Percentiles rank a stretch among this genome's conserved stretches.
These are phyloP conservation scores for Didymella lethalis DNA, from an alignment of 2,329 filamentous ascomycete genomes.

Conservation along the genomic window DNA sequence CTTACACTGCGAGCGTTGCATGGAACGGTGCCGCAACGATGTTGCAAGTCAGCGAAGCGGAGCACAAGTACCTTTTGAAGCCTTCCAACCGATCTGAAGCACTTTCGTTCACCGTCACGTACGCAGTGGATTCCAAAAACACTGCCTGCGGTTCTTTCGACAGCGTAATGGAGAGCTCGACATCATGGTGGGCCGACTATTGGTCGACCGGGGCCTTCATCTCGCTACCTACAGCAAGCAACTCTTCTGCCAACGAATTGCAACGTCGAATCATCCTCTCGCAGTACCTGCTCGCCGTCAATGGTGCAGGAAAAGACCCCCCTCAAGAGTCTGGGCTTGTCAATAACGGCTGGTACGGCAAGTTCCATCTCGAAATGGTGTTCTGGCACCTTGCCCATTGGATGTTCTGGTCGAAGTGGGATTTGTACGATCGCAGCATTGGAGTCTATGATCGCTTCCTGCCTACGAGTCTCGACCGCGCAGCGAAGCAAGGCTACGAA, in stretches of 20 bases:
- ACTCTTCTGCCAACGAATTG: conserved; percentile 57
- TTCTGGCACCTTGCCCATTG: conserved; percentile 64
- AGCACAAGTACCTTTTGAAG: conserved; percentile 14
- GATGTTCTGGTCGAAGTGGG: conserved; percentile 59
- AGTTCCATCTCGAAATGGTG: conserved; percentile 65
- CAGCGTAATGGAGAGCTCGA: conserved; percentile 44
- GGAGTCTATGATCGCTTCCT: conserved; percentile 61
- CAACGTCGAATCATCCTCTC: conserved; percentile 63
- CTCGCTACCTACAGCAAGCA: conserved; percentile 54
- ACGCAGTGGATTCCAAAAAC: not conserved
- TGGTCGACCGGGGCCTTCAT: conserved; percentile 63
- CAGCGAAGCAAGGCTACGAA: conserved; percentile 49
- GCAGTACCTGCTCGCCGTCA: conserved; percentile 63
- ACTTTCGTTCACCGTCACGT: conserved; percentile 3
- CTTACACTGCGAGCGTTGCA: not conserved
- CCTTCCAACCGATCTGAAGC: not conserved
- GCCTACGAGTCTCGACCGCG: conserved; percentile 46
- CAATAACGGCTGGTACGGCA: conserved; percentile 65
- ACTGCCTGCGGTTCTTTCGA: conserved; percentile 17
- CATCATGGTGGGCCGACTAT: conserved; percentile 59
- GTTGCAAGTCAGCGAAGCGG: not conserved
- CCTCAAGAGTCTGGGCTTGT: conserved; percentile 60
- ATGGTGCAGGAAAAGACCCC: conserved; percentile 59
- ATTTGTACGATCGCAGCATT: conserved; percentile 56
- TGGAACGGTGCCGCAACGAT: conserved; percentile 4